Percentiles rank a stretch among this genome's conserved stretches.
These are phyloP conservation scores for Cryphonectria parasitica DNA, from an alignment of 2,329 filamentous ascomycete species.

Conservation along the genomic window DNA sequence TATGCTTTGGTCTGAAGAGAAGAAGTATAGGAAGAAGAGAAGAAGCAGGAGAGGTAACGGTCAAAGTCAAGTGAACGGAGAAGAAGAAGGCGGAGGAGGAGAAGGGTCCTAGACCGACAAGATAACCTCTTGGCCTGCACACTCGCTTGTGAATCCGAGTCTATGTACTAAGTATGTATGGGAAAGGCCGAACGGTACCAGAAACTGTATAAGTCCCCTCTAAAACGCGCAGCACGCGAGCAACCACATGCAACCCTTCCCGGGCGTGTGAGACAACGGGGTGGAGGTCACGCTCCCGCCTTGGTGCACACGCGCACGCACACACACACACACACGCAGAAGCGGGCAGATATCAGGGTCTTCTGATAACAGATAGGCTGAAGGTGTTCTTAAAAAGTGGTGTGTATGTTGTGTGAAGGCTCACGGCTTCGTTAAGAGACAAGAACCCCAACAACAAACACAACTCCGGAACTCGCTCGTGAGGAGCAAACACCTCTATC, in stretches of 20 bases:
- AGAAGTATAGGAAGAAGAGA: background rate
- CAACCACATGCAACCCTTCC: conserved; percentile 14
- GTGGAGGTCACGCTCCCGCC: conserved; percentile 19
- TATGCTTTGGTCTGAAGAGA: background rate
- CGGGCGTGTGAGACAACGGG: conserved; percentile 23
- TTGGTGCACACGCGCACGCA: conserved; percentile 7
- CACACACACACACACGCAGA: background rate
- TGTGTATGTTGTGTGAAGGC: background rate
- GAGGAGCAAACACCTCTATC: background rate
- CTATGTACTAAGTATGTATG: conserved; percentile 9
- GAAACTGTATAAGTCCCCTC: conserved; percentile 10
- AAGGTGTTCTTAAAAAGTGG: background rate
- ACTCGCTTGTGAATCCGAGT: conserved; percentile 7
- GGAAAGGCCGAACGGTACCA: background rate
- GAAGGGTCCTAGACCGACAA: conserved; percentile 11
- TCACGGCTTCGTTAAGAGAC: background rate
- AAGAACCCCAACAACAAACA: background rate
- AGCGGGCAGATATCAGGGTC: conserved; percentile 6
- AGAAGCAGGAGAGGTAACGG: background rate
- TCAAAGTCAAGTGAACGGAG: background rate
- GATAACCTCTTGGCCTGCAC: conserved; percentile 13
- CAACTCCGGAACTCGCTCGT: background rate
- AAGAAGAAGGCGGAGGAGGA: background rate
- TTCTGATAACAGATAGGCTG: background rate
- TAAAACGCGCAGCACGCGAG: conserved; percentile 28